Evolutionary conservation across 202 grass and related monocot species (phyloP).

Genomic region (Cymbopogon flexuosus): DNA sequence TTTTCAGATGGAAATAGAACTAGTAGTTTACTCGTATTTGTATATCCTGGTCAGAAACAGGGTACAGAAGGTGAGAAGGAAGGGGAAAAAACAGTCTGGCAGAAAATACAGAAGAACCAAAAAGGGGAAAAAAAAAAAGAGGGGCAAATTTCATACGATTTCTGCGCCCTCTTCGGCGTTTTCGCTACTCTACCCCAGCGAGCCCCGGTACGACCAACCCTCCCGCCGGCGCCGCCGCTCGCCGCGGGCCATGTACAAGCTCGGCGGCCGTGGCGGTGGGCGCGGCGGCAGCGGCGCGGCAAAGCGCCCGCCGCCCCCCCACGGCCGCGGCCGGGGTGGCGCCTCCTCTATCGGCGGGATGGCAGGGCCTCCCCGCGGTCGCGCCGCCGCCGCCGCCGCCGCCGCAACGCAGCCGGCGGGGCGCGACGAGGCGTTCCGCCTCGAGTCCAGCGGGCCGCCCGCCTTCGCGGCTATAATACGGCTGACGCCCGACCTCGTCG

Average conservation of each 20-base stretch:
- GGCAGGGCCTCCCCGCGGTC: constrained; percentile 34
- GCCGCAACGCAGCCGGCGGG: constrained; percentile 6
- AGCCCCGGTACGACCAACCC: constrained; percentile 39
- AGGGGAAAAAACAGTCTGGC: not conserved
- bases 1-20: too few relatives aligned
- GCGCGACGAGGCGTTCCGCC: constrained; percentile 70
- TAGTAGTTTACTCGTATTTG: not conserved
- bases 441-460: constrained; percentile 49
- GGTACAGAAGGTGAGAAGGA: not conserved
- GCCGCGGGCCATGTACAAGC: constrained; percentile 72
- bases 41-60: not conserved
- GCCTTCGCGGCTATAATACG: constrained; percentile 79
- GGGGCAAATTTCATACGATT: constrained; percentile 31
- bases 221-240: constrained; percentile 42
- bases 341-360: constrained; percentile 33
- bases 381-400: constrained; percentile 26
- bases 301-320: constrained; percentile 44
- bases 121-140: not conserved
- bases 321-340: constrained; percentile 41
- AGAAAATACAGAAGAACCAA: constrained; percentile 24
- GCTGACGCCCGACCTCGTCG: constrained; percentile 83
- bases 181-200: constrained; percentile 45
- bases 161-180: constrained; percentile 41
- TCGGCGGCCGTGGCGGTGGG: constrained; percentile 59
- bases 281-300: constrained; percentile 38